Evolutionary conservation across 2,329 filamentous ascomycete genomes (phyloP).

Genomic region (Sarocladium strictum): DNA sequence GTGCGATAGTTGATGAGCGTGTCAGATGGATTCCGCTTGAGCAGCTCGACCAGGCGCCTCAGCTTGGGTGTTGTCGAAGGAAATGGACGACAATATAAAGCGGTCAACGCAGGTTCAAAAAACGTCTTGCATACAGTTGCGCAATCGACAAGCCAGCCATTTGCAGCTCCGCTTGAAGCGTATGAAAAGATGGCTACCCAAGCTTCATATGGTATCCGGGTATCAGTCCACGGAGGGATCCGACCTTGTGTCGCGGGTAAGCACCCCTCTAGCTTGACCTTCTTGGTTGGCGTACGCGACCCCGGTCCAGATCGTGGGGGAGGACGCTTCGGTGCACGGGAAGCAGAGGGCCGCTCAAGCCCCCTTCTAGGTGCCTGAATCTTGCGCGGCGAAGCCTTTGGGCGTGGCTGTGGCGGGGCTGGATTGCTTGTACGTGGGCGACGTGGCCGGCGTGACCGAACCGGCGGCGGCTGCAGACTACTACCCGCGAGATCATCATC

Average conservation of each 20-base stretch:
- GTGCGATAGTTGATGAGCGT: conserved; percentile 58
- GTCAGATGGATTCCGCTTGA: conserved; percentile 45
- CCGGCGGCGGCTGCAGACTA: not conserved
- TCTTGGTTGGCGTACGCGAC: not conserved
- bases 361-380: not conserved
- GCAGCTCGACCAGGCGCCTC: conserved; percentile 40
- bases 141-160: conserved; percentile 59
- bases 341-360: not conserved
- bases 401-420: not conserved
- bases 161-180: conserved; percentile 47
- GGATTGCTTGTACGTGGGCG: not conserved
- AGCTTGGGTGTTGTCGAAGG: conserved; percentile 44
- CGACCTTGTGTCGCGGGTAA: not conserved
- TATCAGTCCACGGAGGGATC: conserved; percentile 4
- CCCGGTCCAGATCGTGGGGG: not conserved
- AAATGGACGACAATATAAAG: conserved; percentile 64
- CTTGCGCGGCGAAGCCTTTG: not conserved
- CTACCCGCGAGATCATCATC: not conserved
- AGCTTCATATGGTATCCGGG: not conserved
- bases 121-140: conserved; percentile 60
- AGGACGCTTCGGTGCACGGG: not conserved
- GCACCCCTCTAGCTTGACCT: not conserved
- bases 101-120: conserved; percentile 65
- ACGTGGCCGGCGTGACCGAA: not conserved
- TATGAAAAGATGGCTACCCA: conserved; percentile 65